Percentiles rank a stretch among this genome's conserved stretches.
These are phyloP conservation scores for Apiospora sp. DNA, from an alignment of 2,329 filamentous ascomycete genomes.

Conservation along the genomic window DNA sequence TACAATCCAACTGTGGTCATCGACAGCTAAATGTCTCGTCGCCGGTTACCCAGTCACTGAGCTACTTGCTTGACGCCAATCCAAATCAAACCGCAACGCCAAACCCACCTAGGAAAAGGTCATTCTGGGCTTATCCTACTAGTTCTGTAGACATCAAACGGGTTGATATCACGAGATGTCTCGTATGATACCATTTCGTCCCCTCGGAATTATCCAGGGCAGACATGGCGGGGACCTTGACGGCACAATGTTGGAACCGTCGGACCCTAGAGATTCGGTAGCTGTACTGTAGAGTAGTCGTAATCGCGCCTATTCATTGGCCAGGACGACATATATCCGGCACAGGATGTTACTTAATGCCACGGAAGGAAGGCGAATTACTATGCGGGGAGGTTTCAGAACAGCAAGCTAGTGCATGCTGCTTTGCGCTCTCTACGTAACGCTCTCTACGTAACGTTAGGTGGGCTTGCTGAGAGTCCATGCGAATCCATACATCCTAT, in stretches of 20 bases:
- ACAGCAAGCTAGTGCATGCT: slow-evolving; percentile 6
- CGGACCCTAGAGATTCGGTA: neutral
- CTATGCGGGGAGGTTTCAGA: slow-evolving; percentile 23
- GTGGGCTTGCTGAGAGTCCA: neutral
- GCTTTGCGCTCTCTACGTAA: slow-evolving; percentile 14
- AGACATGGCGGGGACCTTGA: slow-evolving; percentile 14
- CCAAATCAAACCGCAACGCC: neutral
- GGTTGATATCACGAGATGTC: neutral
- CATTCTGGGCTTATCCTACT: neutral
- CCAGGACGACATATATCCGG: slow-evolving; percentile 8
- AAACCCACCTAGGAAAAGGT: neutral
- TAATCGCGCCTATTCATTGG: slow-evolving; percentile 20
- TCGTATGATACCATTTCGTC: neutral
- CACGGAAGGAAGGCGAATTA: slow-evolving; percentile 10
- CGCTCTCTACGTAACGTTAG: neutral
- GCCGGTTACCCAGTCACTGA: neutral
- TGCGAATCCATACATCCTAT: neutral
- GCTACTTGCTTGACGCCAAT: neutral
- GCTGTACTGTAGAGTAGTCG: neutral
- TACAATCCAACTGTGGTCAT: neutral
- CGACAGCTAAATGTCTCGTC: neutral
- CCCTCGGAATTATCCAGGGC: neutral
- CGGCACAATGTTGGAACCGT: slow-evolving; percentile 2
- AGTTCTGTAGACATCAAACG: neutral
- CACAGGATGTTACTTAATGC: slow-evolving; percentile 9